Evolutionary conservation across 139 green algal species (phyloP), one percentile per base, ranked within the genome.

Genomic region (Diplosphaera chodatii): DNA sequence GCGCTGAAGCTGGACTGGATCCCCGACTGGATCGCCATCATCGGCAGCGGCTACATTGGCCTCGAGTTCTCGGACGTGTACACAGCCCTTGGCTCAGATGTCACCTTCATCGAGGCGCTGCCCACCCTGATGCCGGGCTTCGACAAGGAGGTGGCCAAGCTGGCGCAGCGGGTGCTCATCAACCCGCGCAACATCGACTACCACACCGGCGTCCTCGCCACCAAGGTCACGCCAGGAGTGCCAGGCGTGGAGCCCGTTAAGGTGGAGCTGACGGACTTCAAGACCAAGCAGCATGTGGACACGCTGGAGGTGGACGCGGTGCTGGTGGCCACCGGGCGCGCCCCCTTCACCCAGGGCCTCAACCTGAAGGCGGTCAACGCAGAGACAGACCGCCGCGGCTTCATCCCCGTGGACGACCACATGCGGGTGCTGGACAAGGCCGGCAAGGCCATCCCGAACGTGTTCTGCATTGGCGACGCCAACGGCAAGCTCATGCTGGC

Each of bases 11-110:
- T 99, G 77, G 95, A 99, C 77, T 98, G 95, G 95, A 73, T 99
- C 32, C 95, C 95, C 64, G 83, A 95, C 65, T 99, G 95, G 95
- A 80, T 99, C 0, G 95, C 95, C 77, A 99, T 99, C 86, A 98
- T 99, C 74, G 95, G 95, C 74, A 92, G 79, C 33, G 95, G 95
- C 41, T 99, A 99, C 89, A 99, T 99, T 74, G 95, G 95, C 31
- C 89, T 99, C 28, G 95, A 99, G 86, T 99, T 99, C 86, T 92
- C 84, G 29, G 95, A 99, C 82, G 95, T 99, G 0, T 98, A 98
- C 87, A 98, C 94, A 13, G 94, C 94, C 0, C 84, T 99, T 0
- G 92, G 94, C 23, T 89, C 79, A 21, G 92, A 98, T 74, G 95
- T 99, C 66, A 99, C 94, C 20, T 99, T 99, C 81, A 91, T 99